Evolutionary conservation across 2,329 filamentous ascomycete genomes (phyloP).

Genomic region (Alternaria arborescens): DNA sequence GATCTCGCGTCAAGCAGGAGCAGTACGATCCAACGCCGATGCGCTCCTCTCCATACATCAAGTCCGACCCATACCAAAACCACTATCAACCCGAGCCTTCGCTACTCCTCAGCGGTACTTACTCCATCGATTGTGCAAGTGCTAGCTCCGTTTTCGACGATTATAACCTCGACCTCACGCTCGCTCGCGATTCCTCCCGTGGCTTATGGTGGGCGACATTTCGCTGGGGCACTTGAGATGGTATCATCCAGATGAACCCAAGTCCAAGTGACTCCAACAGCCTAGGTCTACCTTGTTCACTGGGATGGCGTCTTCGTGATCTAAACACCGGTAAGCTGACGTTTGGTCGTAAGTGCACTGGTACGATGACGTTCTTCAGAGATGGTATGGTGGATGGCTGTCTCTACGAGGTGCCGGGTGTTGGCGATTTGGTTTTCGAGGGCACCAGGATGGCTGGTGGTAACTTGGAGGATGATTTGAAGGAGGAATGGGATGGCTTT

Average conservation of each 20-base stretch:
- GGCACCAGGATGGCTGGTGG: slow-evolving; percentile 33
- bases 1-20: slow-evolving; percentile 18
- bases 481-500: slow-evolving; percentile 39
- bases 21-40: neutral
- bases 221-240: slow-evolving; percentile 53
- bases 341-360: slow-evolving; percentile 48
- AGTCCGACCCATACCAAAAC: slow-evolving; percentile 2
- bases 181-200: slow-evolving; percentile 20
- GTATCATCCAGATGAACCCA: slow-evolving; percentile 54
- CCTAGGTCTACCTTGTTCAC: slow-evolving; percentile 10
- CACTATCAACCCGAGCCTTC: slow-evolving; percentile 10
- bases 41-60: slow-evolving; percentile 6
- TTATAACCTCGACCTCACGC: slow-evolving; percentile 51
- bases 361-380: slow-evolving; percentile 41
- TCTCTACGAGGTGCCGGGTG: slow-evolving; percentile 39
- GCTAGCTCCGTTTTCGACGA: slow-evolving; percentile 18
- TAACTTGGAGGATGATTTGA: slow-evolving; percentile 31
- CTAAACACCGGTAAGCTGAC: slow-evolving; percentile 27
- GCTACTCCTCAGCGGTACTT: slow-evolving; percentile 56
- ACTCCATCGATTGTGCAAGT: slow-evolving; percentile 50
- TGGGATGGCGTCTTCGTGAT: slow-evolving; percentile 47
- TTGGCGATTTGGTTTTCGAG: slow-evolving; percentile 36
- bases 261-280: slow-evolving; percentile 20
- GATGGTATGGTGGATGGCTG: slow-evolving; percentile 26
- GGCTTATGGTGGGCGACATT: slow-evolving; percentile 60